phyloP scores from a whole-genome alignment of 345 rosid species.

The Draba incana region DNA sequence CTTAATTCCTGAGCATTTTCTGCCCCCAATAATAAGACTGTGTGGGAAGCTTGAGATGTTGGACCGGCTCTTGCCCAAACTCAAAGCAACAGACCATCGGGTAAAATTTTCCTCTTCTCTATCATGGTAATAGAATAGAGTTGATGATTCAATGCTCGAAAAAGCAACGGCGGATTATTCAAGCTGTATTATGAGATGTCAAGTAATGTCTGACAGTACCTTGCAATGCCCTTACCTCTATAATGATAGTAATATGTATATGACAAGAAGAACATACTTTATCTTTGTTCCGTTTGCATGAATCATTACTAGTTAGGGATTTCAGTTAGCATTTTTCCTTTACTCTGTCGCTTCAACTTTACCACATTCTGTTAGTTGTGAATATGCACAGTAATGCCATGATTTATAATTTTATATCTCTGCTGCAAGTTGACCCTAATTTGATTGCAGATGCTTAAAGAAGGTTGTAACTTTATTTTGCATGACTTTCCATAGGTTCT shows the following conservation, averaged over 20 bases:
- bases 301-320: background rate
- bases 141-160: background rate
- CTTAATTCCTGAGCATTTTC: constrained; percentile 77
- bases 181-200: background rate
- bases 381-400: constrained; percentile 12
- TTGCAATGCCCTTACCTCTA: background rate
- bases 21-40: constrained; percentile 75
- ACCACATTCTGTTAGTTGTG: background rate
- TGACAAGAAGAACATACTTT: background rate
- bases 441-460: constrained; percentile 15
- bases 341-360: background rate
- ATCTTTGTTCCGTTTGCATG: constrained; percentile 6
- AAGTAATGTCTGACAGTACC: constrained; percentile 10
- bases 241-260: background rate
- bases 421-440: constrained; percentile 24
- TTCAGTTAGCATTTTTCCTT: background rate
- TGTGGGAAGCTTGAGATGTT: constrained; percentile 99
- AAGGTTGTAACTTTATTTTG: constrained; percentile 2
- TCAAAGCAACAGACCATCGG: constrained; percentile 94
- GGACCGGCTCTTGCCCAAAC: constrained; percentile 84
- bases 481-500: constrained; percentile 60
- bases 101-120: constrained; percentile 46
- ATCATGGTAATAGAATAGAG: constrained; percentile 15
- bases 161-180: constrained; percentile 4
- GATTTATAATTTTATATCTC: background rate